Evolutionary conservation across 179 eudicot species (phyloP).

Genomic region (Camellia oleifera): DNA sequence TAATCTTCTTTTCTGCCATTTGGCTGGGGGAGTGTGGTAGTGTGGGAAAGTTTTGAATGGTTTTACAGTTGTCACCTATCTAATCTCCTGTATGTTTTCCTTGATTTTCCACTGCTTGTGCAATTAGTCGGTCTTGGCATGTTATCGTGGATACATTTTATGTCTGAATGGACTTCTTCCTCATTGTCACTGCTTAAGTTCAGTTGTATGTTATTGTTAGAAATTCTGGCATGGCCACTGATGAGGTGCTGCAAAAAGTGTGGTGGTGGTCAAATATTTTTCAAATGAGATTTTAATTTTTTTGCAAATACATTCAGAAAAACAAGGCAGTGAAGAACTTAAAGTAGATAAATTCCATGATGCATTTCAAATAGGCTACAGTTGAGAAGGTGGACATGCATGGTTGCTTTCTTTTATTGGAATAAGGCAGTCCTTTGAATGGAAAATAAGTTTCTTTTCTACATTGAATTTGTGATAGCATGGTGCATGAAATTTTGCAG

Average conservation of each 20-base stretch:
- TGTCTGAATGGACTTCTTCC: background rate
- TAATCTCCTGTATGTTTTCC: background rate
- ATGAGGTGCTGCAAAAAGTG: background rate
- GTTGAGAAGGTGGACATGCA: background rate
- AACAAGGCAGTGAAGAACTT: background rate
- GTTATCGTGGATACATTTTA: background rate
- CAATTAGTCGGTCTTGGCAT: background rate
- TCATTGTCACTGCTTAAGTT: background rate
- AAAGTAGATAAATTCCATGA: background rate
- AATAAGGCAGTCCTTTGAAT: background rate
- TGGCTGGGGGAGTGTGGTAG: background rate
- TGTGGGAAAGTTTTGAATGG: background rate
- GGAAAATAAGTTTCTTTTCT: background rate
- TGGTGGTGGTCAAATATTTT: background rate
- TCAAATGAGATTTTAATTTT: background rate
- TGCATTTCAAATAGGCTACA: background rate
- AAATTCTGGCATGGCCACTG: conserved; percentile 2
- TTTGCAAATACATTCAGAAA: background rate
- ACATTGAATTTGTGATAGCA: background rate
- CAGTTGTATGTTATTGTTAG: background rate
- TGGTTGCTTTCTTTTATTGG: conserved; percentile 3
- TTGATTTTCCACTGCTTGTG: background rate
- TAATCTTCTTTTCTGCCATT: background rate
- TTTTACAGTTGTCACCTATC: background rate
- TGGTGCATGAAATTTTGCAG: conserved; percentile 31